These are phyloP conservation scores for Dictyostelium intermedium DNA, from an alignment of 78 protist species.

Conservation along the genomic window DNA sequence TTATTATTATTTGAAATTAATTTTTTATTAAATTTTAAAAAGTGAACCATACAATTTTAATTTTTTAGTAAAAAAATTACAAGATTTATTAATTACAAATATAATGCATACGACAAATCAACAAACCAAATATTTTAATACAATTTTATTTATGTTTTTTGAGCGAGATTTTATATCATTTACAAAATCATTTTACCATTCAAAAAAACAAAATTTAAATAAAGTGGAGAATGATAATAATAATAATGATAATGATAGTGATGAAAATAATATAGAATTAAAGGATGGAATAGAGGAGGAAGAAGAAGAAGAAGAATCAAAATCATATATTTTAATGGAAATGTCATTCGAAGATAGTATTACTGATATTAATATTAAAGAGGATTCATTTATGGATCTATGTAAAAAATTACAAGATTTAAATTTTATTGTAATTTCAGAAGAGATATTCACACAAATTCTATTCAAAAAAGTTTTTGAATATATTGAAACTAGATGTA, in stretches of 20 bases:
- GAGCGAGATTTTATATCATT: constrained; percentile 65
- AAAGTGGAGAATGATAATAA: neutral
- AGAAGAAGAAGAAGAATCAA: constrained; percentile 21
- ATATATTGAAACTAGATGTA: constrained; percentile 54
- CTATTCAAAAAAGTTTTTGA: constrained; percentile 29
- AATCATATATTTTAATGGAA: constrained; percentile 9
- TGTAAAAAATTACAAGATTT: constrained; percentile 20
- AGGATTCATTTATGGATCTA: constrained; percentile 23
- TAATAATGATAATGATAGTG: neutral
- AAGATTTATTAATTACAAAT: constrained; percentile 17
- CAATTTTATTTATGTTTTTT: constrained; percentile 42
- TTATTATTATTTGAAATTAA: neutral
- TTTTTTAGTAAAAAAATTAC: constrained; percentile 32
- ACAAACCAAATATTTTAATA: constrained; percentile 16
- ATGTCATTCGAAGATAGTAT: constrained; percentile 48
- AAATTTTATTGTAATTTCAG: constrained; percentile 38
- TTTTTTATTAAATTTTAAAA: neutral
- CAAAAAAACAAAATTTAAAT: constrained; percentile 1
- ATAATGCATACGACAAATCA: neutral
- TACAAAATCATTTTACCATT: constrained; percentile 23
- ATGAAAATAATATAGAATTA: neutral
- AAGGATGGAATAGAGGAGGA: constrained; percentile 16
- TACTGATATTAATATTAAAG: constrained; percentile 40
- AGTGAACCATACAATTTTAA: neutral
- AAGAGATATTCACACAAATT: constrained; percentile 41